These are phyloP conservation scores for Fraxinus latifolia DNA, from an alignment of 305 asterid genomes.

Conservation along the genomic window DNA sequence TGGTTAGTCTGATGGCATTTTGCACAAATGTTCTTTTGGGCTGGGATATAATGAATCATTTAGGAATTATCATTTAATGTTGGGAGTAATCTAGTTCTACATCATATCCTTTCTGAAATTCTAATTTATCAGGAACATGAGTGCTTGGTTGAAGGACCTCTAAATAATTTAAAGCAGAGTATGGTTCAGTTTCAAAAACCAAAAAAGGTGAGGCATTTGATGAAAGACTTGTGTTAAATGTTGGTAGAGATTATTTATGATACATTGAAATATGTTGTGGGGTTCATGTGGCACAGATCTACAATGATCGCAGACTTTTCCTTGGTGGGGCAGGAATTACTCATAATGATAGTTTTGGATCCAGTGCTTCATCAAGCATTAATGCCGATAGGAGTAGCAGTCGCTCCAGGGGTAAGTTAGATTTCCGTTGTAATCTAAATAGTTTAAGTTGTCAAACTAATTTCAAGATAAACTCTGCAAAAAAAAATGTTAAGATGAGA, in stretches of 20 bases:
- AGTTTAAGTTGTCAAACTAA: neutral
- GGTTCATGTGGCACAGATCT: constrained; percentile 55
- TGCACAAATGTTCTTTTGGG: neutral
- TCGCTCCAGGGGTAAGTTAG: constrained; percentile 75
- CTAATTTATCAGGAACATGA: constrained; percentile 72
- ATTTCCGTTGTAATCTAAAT: constrained; percentile 5
- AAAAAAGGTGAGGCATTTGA: constrained; percentile 58
- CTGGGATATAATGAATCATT: constrained; percentile 2
- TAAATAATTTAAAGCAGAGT: constrained; percentile 95
- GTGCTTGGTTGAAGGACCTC: constrained; percentile 99
- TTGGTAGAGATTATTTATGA: neutral
- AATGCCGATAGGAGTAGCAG: constrained; percentile 77
- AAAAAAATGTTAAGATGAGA: neutral
- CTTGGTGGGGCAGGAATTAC: constrained; percentile 84
- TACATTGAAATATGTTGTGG: constrained; percentile 29
- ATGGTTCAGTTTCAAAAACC: constrained; percentile 99
- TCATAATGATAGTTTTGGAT: constrained; percentile 69
- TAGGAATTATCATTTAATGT: neutral
- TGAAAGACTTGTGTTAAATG: neutral
- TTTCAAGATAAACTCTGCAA: neutral
- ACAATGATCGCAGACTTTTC: constrained; percentile 85
- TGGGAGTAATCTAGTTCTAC: neutral
- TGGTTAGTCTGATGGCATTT: neutral
- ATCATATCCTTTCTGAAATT: constrained; percentile 8
- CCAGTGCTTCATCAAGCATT: constrained; percentile 50